Percentiles rank a stretch among this genome's conserved stretches.
phyloP scores from a whole-genome alignment of 2,329 filamentous ascomycete genomes.

The Trichothecium sympodiale region DNA sequence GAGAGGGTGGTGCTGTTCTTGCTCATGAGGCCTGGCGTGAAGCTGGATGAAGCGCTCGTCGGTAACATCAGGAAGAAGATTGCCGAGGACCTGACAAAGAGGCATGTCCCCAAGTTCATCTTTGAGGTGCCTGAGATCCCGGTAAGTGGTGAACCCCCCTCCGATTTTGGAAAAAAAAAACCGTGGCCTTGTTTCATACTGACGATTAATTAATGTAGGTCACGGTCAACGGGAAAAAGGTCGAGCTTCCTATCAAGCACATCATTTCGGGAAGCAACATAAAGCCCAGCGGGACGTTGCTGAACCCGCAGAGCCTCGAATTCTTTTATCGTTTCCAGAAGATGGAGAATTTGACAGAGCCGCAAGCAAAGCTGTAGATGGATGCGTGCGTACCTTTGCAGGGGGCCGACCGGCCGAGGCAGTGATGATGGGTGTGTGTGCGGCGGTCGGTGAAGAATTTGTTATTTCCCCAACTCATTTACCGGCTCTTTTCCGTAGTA shows the following conservation, averaged over 20 bases:
- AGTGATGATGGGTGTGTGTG: too few relatives aligned
- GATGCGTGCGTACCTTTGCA: too few relatives aligned
- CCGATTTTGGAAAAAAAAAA: too few relatives aligned
- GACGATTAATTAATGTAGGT: conserved; percentile 34
- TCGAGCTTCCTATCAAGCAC: conserved; percentile 74
- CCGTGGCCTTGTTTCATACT: neutral
- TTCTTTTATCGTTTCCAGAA: conserved; percentile 41
- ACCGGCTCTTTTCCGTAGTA: too few relatives aligned
- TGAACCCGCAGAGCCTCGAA: conserved; percentile 65
- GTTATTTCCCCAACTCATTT: too few relatives aligned
- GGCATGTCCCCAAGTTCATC: conserved; percentile 68
- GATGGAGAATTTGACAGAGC: conserved; percentile 19
- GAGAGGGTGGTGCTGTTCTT: conserved; percentile 46
- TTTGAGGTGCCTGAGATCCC: conserved; percentile 77
- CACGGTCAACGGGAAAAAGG: conserved; percentile 77
- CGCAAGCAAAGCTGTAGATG: conserved; percentile 21
- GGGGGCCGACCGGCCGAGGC: too few relatives aligned
- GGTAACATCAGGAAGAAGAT: conserved; percentile 53
- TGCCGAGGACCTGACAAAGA: conserved; percentile 51
- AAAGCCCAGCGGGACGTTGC: conserved; percentile 64
- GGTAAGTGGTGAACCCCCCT: conserved; percentile 40
- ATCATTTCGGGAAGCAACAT: conserved; percentile 67
- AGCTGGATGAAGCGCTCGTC: conserved; percentile 44
- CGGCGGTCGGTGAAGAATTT: too few relatives aligned
- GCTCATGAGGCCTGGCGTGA: conserved; percentile 43